Conservation (phyloP, 306 rosid genomes). For the Medicago arabica region DNA sequence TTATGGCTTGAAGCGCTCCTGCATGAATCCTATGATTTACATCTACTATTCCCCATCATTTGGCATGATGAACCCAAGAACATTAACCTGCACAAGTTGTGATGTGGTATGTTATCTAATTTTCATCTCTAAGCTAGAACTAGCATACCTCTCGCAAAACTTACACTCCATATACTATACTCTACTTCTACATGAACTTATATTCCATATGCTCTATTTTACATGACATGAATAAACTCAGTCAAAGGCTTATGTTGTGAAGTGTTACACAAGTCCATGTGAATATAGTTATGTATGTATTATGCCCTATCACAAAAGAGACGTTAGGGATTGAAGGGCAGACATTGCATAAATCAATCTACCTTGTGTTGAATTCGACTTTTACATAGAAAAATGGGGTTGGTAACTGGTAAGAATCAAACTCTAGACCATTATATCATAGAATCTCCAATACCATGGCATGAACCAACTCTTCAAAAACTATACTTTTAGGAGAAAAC, state of each 20-base stretch:
- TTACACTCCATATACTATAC: neutral
- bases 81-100: neutral
- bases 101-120: neutral
- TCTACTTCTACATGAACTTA: neutral
- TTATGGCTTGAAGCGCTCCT: neutral
- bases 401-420: neutral
- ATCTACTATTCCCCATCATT: neutral
- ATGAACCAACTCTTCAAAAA: neutral
- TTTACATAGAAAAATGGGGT: constrained; percentile 15
- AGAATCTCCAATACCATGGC: neutral
- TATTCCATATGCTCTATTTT: too few relatives aligned
- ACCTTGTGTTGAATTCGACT: neutral
- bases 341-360: neutral
- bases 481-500: neutral
- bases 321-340: neutral
- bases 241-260: neutral
- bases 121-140: neutral
- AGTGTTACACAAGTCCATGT: neutral
- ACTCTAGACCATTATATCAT: neutral
- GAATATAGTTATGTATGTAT: neutral
- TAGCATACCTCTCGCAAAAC: neutral
- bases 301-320: neutral
- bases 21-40: constrained; percentile 3
- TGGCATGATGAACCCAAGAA: neutral
- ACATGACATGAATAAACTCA: neutral